Conservation (phyloP, 192 early-diverging fungal species). For the Rhizoclosmatium globosum region DNA sequence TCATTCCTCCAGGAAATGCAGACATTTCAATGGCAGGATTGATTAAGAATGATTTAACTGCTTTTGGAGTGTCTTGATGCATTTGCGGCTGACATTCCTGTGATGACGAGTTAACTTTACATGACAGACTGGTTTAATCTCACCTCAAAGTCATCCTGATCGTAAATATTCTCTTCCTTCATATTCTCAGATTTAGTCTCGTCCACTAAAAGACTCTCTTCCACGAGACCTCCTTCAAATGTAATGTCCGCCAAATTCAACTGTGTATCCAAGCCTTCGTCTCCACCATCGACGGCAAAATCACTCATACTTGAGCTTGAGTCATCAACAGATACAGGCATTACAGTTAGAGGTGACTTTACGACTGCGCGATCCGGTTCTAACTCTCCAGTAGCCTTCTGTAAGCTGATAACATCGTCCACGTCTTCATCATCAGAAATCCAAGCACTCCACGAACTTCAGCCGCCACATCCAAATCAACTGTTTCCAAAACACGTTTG, state of each 20-base stretch:
- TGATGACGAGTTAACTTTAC: too few relatives aligned
- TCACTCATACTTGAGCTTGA: neutral
- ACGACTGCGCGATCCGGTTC: neutral
- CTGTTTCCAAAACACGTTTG: neutral
- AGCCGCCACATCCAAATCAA: slow-evolving; percentile 14
- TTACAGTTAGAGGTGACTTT: neutral
- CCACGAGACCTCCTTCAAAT: slow-evolving; percentile 20
- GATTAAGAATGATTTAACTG: neutral
- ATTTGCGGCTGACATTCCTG: too few relatives aligned
- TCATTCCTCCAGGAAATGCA: neutral
- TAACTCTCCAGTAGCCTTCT: neutral
- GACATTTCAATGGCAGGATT: neutral
- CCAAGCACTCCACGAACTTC: neutral
- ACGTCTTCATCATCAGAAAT: neutral
- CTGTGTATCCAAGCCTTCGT: neutral
- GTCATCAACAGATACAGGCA: neutral
- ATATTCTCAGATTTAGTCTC: neutral
- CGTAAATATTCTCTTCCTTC: too few relatives aligned
- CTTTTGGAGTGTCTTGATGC: neutral
- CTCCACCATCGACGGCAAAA: neutral
- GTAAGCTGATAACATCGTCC: neutral
- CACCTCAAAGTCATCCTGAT: too few relatives aligned
- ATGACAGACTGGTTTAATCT: too few relatives aligned
- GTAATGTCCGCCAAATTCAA: slow-evolving; percentile 23
- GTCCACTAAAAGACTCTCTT: slow-evolving; percentile 7